phyloP scores from a whole-genome alignment of 2,329 filamentous ascomycete species.

The Didymella segeticola region DNA sequence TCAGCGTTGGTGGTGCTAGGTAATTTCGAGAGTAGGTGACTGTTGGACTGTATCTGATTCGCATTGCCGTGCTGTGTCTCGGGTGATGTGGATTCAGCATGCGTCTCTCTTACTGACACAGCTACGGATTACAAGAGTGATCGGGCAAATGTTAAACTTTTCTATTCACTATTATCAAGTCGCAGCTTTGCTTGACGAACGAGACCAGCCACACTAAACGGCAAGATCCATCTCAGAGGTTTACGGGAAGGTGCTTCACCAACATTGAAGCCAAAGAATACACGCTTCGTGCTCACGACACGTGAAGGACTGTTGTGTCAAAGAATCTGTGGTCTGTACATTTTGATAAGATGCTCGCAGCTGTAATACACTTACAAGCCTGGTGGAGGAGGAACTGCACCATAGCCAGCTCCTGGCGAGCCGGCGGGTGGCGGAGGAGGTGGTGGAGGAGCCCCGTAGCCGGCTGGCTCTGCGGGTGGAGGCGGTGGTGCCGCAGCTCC shows the following conservation, averaged over 20 bases:
- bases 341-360: constrained; percentile 13
- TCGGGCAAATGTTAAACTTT: neutral
- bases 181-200: neutral
- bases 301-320: neutral
- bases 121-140: too few relatives aligned
- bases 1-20: too few relatives aligned
- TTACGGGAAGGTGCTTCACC: neutral
- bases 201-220: neutral
- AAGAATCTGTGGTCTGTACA: constrained; percentile 3
- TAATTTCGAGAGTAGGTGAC: too few relatives aligned
- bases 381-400: constrained; percentile 36
- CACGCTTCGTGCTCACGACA: neutral
- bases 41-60: neutral
- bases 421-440: constrained; percentile 45
- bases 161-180: neutral
- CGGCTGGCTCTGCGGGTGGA: constrained; percentile 40
- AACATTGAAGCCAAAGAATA: constrained; percentile 1
- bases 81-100: neutral
- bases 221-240: neutral
- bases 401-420: constrained; percentile 44
- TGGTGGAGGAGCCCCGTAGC: constrained; percentile 38
- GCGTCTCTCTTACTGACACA: too few relatives aligned
- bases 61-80: neutral
- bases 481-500: constrained; percentile 38
- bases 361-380: constrained; percentile 23